These are phyloP conservation scores for Pistacia vera DNA, from an alignment of 345 rosid species.

Conservation along the genomic window DNA sequence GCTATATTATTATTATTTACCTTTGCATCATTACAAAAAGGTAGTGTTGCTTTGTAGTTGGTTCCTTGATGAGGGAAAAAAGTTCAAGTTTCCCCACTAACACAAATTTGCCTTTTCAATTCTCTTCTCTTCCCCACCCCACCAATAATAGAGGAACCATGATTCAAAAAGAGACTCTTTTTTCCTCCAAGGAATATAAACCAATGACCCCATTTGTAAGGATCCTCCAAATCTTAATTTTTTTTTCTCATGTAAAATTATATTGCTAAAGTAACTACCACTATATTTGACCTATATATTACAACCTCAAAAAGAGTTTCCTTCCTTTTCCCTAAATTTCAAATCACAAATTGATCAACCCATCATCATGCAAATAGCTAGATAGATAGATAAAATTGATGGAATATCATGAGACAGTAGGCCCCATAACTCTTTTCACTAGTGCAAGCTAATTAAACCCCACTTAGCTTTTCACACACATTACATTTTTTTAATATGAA, in stretches of 20 bases:
- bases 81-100: slow-evolving; percentile 22
- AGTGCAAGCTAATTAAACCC: slow-evolving; percentile 62
- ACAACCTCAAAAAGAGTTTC: slow-evolving; percentile 24
- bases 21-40: slow-evolving; percentile 27
- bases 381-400: slow-evolving; percentile 30
- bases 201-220: slow-evolving; percentile 28
- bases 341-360: slow-evolving; percentile 31
- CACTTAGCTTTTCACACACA: slow-evolving; percentile 39
- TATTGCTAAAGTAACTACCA: slow-evolving; percentile 14
- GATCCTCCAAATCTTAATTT: slow-evolving; percentile 7
- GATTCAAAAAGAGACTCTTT: slow-evolving; percentile 18
- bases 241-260: slow-evolving; percentile 5
- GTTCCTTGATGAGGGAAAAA: slow-evolving; percentile 45
- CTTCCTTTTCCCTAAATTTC: slow-evolving; percentile 20
- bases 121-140: slow-evolving; percentile 16
- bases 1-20: neutral
- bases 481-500: neutral
- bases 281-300: slow-evolving; percentile 19
- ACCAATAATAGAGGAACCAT: slow-evolving; percentile 44
- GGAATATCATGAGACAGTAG: slow-evolving; percentile 58
- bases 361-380: slow-evolving; percentile 24
- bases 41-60: slow-evolving; percentile 37
- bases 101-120: slow-evolving; percentile 24
- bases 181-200: slow-evolving; percentile 23
- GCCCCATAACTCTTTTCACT: slow-evolving; percentile 55